Conservation (phyloP, 1,284 basidiomycete genomes). For the Ceratobasidium sp. region DNA sequence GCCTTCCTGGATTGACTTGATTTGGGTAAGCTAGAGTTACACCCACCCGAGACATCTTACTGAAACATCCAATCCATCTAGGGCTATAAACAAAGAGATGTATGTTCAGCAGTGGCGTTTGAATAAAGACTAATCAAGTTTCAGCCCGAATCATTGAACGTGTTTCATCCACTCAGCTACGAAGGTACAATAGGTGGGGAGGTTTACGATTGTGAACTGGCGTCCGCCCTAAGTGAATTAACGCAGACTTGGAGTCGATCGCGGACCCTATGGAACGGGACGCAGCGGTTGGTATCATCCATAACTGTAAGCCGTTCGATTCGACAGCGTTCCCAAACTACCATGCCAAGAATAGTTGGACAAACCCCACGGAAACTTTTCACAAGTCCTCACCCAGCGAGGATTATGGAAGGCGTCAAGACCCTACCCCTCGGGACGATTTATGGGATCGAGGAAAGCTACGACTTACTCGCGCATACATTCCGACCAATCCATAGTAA, state of each 20-base stretch:
- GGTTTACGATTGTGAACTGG: too few species aligned
- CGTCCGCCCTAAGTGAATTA: too few species aligned
- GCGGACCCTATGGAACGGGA: slow-evolving; percentile 87
- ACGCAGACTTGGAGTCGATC: slow-evolving; percentile 88
- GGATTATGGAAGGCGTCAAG: slow-evolving; percentile 72
- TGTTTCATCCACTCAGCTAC: slow-evolving; percentile 94
- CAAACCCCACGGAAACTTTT: slow-evolving; percentile 94
- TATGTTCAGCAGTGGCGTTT: slow-evolving; percentile 42
- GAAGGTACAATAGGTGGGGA: slow-evolving; percentile 82
- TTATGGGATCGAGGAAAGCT: slow-evolving; percentile 83
- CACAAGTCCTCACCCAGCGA: slow-evolving; percentile 76
- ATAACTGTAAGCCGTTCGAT: slow-evolving; percentile 72
- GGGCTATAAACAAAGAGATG: slow-evolving; percentile 82
- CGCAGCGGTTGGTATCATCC: slow-evolving; percentile 93
- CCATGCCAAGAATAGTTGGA: too few species aligned
- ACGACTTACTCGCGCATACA: slow-evolving; percentile 67
- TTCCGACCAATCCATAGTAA: slow-evolving; percentile 66
- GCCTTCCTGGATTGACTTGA: slow-evolving; percentile 92
- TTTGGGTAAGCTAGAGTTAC: slow-evolving; percentile 58
- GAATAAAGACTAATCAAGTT: neutral
- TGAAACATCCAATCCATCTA: neutral
- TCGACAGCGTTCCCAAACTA: neutral
- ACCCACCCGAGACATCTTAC: neutral
- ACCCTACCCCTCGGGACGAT: slow-evolving; percentile 72
- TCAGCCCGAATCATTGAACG: slow-evolving; percentile 69